Evolutionary conservation across 1,284 basidiomycete species (phyloP).

Genomic region (Trametes polyzona): DNA sequence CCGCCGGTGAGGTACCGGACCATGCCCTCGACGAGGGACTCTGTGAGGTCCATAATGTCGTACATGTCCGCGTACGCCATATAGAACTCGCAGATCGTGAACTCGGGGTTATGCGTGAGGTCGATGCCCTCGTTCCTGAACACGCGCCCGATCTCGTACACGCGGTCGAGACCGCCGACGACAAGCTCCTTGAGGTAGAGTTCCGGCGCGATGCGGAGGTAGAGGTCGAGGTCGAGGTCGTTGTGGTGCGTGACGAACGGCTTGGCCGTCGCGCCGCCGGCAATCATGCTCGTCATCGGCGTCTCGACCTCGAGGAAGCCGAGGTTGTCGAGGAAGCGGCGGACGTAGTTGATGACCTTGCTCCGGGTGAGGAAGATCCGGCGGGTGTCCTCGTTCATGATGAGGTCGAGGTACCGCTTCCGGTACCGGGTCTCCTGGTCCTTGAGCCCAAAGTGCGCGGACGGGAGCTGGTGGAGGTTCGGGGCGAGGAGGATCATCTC

Average conservation of each 20-base stretch:
- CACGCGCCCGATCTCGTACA: conserved; percentile 98
- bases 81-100: conserved; percentile 99
- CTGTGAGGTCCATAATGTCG: conserved; percentile 98
- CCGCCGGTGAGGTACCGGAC: conserved; percentile 89
- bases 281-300: conserved; percentile 97
- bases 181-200: conserved; percentile 98
- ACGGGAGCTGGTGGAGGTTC: conserved; percentile 95
- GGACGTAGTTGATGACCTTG: conserved; percentile 89
- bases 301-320: conserved; percentile 99
- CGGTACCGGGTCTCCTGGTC: conserved; percentile 98
- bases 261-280: conserved; percentile 97
- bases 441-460: conserved; percentile 88
- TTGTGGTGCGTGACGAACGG: conserved; percentile 99
- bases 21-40: conserved; percentile 88
- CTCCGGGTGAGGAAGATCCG: conserved; percentile 91
- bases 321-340: conserved; percentile 88
- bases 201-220: conserved; percentile 97
- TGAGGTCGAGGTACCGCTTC: conserved; percentile 98
- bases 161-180: conserved; percentile 96
- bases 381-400: conserved; percentile 91
- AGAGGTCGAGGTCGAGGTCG: conserved; percentile 97
- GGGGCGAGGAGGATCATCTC: conserved; percentile 91
- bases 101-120: conserved; percentile 96
- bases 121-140: conserved; percentile 99
- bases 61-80: conserved; percentile 99